These are phyloP conservation scores for Nepenthes mirabilis DNA, from an alignment of 148 eudicot species.

Conservation along the genomic window DNA sequence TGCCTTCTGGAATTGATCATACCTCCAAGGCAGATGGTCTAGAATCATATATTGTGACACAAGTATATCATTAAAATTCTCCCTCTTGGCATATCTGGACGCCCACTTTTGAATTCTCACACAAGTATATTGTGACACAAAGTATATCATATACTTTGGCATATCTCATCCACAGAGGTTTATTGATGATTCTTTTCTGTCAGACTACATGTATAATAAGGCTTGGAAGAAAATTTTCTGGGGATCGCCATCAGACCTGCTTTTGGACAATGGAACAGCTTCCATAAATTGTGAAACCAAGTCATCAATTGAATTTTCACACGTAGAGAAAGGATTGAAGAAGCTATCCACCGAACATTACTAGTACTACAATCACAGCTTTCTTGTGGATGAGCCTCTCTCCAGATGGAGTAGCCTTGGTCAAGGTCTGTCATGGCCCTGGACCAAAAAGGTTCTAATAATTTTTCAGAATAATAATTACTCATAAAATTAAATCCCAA, in stretches of 20 bases:
- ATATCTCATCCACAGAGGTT: conserved; percentile 41
- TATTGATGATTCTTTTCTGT: conserved; percentile 16
- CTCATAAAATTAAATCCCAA: too few relatives aligned
- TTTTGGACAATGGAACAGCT: conserved; percentile 29
- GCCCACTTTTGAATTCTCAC: conserved; percentile 16
- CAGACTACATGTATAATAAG: conserved; percentile 44
- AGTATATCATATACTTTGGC: too few relatives aligned
- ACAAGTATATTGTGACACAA: too few relatives aligned
- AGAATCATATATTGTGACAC: conserved; percentile 67
- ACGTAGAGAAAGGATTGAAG: conserved; percentile 12
- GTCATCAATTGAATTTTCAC: conserved; percentile 16
- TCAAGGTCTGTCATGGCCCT: conserved; percentile 3
- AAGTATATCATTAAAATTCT: conserved; percentile 55
- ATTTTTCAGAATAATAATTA: too few relatives aligned
- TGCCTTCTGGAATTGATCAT: not conserved
- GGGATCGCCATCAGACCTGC: conserved; percentile 21
- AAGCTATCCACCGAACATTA: conserved; percentile 13
- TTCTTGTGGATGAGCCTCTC: conserved; percentile 7
- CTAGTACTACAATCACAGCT: conserved; percentile 9
- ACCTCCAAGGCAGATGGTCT: conserved; percentile 93
- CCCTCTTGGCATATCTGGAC: conserved; percentile 40
- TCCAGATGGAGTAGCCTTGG: conserved; percentile 16
- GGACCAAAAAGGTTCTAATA: too few relatives aligned
- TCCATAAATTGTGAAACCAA: conserved; percentile 43
- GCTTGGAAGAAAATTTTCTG: conserved; percentile 59